Conservation (phyloP, 805 yeast genomes). For the Torulaspora microellipsoides region DNA sequence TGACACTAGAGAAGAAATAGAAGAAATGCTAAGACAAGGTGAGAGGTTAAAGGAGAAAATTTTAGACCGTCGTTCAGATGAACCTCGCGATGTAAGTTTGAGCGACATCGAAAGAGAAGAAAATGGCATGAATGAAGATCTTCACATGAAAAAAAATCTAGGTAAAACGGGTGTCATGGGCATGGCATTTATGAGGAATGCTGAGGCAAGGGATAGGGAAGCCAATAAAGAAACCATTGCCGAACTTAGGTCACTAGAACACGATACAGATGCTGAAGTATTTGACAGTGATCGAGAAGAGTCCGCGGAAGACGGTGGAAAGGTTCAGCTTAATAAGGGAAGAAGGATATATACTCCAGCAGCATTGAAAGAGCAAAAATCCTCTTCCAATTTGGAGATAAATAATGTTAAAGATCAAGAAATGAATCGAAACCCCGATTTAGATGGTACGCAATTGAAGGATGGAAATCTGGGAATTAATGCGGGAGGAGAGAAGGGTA, state of each 20-base stretch:
- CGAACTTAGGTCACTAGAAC: constrained; percentile 46
- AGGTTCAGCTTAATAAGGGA: constrained; percentile 60
- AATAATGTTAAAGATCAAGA: constrained; percentile 1
- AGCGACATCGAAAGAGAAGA: constrained; percentile 50
- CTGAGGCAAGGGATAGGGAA: constrained; percentile 63
- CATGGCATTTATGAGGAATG: constrained; percentile 94
- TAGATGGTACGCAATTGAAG: constrained; percentile 27
- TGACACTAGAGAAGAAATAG: constrained; percentile 80
- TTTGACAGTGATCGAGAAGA: constrained; percentile 33
- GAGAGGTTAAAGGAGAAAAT: constrained; percentile 71
- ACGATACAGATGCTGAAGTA: constrained; percentile 42
- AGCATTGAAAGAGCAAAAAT: constrained; percentile 14
- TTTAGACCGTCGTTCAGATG: constrained; percentile 57
- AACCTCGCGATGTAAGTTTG: constrained; percentile 39
- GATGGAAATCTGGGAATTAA: constrained; percentile 34
- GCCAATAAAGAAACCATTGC: constrained; percentile 53
- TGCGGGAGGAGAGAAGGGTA: constrained; percentile 37
- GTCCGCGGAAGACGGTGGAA: constrained; percentile 39
- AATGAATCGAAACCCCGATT: constrained; percentile 23
- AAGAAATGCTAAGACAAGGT: constrained; percentile 88
- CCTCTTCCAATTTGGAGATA: constrained; percentile 1
- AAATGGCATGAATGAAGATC: constrained; percentile 35
- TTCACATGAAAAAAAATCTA: constrained; percentile 39
- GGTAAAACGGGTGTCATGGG: constrained; percentile 86
- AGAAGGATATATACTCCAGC: constrained; percentile 74